Base-by-base conservation (phyloP, 192 early-diverging fungal genomes). In the Coemansia sp. region DNA sequence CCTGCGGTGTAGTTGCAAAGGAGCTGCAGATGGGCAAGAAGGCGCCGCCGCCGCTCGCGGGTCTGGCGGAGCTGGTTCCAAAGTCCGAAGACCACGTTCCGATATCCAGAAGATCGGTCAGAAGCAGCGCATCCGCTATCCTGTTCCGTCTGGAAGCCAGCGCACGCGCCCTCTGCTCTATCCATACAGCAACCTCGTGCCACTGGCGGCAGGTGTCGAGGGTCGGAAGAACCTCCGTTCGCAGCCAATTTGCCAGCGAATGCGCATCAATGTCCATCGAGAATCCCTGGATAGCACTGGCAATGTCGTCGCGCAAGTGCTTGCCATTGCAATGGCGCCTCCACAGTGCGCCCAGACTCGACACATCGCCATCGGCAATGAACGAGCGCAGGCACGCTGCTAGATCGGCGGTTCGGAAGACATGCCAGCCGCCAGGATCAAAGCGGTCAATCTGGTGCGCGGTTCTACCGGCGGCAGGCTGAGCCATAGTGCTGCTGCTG, bases 211-310 rank as follows among this genome's bases (percentile, higher is more conserved):
- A 57, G 1, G 62, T 22, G 13, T 63, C 51, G 41, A 88, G 53
- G 22, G 57, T 48, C 6, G 86, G 87, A 5, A 89, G 67, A 1
- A 88, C 81, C 20, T 90, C 89, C 13, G 38, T 40, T 55, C 69
- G 45, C 42, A 90, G 61, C 88, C 88, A 90, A 1, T 60, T 54
- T 1, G 72, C 67, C 37, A 85, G 44, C 14, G 70, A 61, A 32
- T 19, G 25, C 0, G 64, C 40, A 20, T 75, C 71, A 6, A 43
- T 59, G 37, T 68, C 46, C 13, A 77, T 71, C 5, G 87, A 82
- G 19, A 87, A 75, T 22, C 77, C 76, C 25, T 80, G 64, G 10
- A 90, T 61, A 17, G 88, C 78, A 13, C 80, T 77, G 16, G 73
- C 45, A 7, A 90, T 54, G 40, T 78, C 74, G 13, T 50, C 46